Base-by-base conservation (phyloP, 441 rosid genomes). In the Populus tomentosa region DNA sequence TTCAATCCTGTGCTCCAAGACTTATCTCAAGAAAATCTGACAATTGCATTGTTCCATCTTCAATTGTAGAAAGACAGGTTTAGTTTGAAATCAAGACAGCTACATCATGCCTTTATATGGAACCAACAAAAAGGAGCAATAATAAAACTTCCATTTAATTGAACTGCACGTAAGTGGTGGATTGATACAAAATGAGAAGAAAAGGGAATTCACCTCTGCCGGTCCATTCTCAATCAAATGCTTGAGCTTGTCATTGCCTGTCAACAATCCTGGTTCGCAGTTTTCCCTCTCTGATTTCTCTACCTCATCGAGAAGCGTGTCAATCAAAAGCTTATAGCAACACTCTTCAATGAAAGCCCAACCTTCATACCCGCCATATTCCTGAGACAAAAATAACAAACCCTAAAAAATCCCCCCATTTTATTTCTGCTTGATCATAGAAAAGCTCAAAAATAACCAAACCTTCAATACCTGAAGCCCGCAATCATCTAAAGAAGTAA, bases 281-380 rank as follows among this genome's bases (percentile, higher is more conserved):
- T 35, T 38, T 50, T 28, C 75, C 2, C 18, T 36, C 68, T 61
- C 74, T 23, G 65, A 11, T 14, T 50, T 38, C 64, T 75, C 79
- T 75, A 18, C 59, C 69, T 77, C 79, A 66, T 80, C 85, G 50
- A 84, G 66, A 61, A 84, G 40, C 10, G 76, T 26, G 1, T 84
- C 82, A 20, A 84, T 62, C 14, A 84, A 68, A 40, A 79, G 28
- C 70, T 35, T 66, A 67, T 81, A 84, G 6, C 78, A 65, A 26
- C 32, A 30, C 64, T 69, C 86, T 56, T 80, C 86, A 30, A 83
- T 80, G 50, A 83, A 83, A 56, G 72, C 8, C 86, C 86, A 83
- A 18, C 79, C 82, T n/a, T 65, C 76, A 33, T 78, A 81, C 23
- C 82, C 86, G 4, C 73, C 77, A 72, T 83, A 83, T 50, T 23